Percentiles rank a stretch among this genome's conserved stretches.
These are phyloP conservation scores for Pelagomonas calceolata DNA, from an alignment of 108 stramenopile genomes.

Conservation along the genomic window DNA sequence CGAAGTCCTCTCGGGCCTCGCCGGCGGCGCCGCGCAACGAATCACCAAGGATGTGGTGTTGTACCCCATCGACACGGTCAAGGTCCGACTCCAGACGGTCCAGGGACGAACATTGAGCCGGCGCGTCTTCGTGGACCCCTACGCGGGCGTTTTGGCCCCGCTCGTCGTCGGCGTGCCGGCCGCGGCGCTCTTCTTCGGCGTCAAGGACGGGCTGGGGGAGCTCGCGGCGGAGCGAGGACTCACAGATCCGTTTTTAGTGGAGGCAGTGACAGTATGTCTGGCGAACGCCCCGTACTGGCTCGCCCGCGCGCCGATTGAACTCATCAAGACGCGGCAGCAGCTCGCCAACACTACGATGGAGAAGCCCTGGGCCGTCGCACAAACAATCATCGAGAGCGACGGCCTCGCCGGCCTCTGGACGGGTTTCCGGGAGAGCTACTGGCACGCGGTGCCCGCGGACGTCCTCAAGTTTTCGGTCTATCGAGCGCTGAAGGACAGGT, in stretches of 20 bases:
- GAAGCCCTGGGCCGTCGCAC: neutral
- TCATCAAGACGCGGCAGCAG: conserved; percentile 26
- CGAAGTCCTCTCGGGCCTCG: conserved; percentile 1
- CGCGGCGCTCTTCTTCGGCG: conserved; percentile 32
- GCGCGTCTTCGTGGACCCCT: conserved; percentile 17
- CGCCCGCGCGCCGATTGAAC: conserved; percentile 26
- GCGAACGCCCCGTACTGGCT: conserved; percentile 36
- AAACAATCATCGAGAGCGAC: conserved; percentile 8
- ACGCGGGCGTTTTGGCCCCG: conserved; percentile 28
- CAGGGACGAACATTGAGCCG: neutral
- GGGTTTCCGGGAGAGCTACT: conserved; percentile 24
- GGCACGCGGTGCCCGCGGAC: conserved; percentile 30
- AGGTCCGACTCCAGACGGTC: conserved; percentile 14
- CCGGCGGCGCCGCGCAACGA: conserved; percentile 29
- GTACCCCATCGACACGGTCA: conserved; percentile 34
- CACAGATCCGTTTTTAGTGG: conserved; percentile 4
- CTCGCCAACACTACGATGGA: too few species aligned
- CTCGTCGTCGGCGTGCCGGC: conserved; percentile 30
- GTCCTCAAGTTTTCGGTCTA: conserved; percentile 33
- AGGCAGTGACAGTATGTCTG: conserved; percentile 18
- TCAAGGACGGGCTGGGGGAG: conserved; percentile 22
- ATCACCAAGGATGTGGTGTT: conserved; percentile 28
- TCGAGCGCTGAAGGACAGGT: conserved; percentile 10
- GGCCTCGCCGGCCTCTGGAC: conserved; percentile 17
- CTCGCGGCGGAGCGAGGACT: conserved; percentile 5